phyloP scores from a whole-genome alignment of 2,329 filamentous ascomycete species.

The Fulvia fulva region DNA sequence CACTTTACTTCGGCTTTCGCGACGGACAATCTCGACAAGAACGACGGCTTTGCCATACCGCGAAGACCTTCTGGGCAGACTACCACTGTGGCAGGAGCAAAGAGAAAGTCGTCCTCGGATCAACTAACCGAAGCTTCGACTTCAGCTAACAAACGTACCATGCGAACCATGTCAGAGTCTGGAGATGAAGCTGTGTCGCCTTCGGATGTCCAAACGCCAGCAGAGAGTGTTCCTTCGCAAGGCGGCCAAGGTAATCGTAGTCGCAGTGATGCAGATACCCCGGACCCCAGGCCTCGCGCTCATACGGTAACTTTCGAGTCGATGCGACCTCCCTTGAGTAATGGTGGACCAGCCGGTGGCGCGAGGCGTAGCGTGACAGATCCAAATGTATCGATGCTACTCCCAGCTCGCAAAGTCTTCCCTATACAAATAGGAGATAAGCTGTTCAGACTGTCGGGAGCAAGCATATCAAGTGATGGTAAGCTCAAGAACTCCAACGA shows the following conservation, averaged over 20 bases:
- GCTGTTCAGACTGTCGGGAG: conserved; percentile 65
- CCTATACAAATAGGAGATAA: conserved; percentile 67
- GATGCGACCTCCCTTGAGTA: conserved; percentile 8
- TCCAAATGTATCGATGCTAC: conserved; percentile 37
- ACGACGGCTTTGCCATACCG: conserved; percentile 13
- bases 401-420: conserved; percentile 69
- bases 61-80: conserved; percentile 7
- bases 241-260: conserved; percentile 6
- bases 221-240: conserved; percentile 6
- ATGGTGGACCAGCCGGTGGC: conserved; percentile 1
- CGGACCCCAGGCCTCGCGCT: conserved; percentile 1
- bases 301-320: background rate
- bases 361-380: conserved; percentile 16
- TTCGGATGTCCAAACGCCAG: conserved; percentile 5
- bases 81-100: conserved; percentile 12
- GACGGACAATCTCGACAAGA: conserved; percentile 5
- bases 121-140: background rate
- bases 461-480: conserved; percentile 70
- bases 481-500: conserved; percentile 33
- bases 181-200: conserved; percentile 16
- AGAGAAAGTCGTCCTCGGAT: conserved; percentile 23
- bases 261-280: conserved; percentile 8
- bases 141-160: conserved; percentile 15
- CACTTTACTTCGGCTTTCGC: conserved; percentile 10
- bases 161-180: conserved; percentile 16